Base-by-base conservation (phyloP, 2,329 filamentous ascomycete species). In the Aspergillus pseudoglaucus region DNA sequence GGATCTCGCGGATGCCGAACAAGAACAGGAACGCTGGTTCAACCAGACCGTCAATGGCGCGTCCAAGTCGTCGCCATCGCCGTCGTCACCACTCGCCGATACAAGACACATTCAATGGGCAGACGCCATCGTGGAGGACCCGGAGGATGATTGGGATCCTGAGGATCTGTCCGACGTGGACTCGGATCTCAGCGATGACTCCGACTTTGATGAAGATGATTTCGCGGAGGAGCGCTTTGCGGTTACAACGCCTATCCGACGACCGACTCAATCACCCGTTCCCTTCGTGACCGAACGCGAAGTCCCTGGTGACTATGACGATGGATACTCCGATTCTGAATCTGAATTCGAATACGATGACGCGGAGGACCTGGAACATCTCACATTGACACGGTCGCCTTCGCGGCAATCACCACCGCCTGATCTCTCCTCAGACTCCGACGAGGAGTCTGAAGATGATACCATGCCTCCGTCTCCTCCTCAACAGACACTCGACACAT, bases 1-100 rank as follows among this genome's bases (percentile, higher is more conserved):
- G 53, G 81, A 93, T 59, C 87, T 98, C 50, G 87, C 90, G 71
- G 88, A 95, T 50, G 91, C 91, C 65, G 93, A 97, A 78, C 83
- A 84, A 61, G 90, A 96, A 71, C 93, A 97, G 74, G 91, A 97
- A 74, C 85, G 82, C 58, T 96, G 90, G 90, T 97, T 96, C 84
- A 94, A 96, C 81, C 86, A 90, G 70, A 93, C 89, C 53, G 88
- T 96, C 71, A 84, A 82, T 67, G 87, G 85, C 63, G 87, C 87
- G 59, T 77, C 77, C 66, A 78, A 72, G 59, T 71, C 67, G 46
- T 55, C 61, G 6, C 51, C 37, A 17, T 37, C 33, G 2, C 18
- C 7, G 37, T 20, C 37, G n/a, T 39, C 37, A 12, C 37, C 50
- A 9, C 25, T 30, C 25, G 62, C 85, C 58, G 80, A 87, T 58